Evolutionary conservation across 805 yeast genomes (phyloP).

Genomic region (Brettanomyces naardenensis): DNA sequence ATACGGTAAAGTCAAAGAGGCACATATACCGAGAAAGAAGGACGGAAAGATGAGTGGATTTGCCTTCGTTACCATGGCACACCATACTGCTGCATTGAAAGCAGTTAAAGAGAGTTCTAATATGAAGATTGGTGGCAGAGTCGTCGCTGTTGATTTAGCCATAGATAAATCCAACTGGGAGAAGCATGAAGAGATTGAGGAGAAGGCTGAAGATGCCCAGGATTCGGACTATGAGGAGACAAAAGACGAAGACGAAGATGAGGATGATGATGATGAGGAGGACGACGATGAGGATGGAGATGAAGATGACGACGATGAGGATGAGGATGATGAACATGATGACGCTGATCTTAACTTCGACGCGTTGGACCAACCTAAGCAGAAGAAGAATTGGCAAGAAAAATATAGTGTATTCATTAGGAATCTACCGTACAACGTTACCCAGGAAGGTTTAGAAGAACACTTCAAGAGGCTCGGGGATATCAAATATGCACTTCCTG

Average conservation of each 20-base stretch:
- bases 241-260: slow-evolving; percentile 27
- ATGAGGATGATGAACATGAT: slow-evolving; percentile 21
- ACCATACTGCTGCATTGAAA: slow-evolving; percentile 62
- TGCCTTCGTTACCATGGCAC: slow-evolving; percentile 89
- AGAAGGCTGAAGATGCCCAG: slow-evolving; percentile 32
- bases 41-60: slow-evolving; percentile 92
- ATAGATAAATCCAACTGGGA: slow-evolving; percentile 84
- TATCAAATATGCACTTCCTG: slow-evolving; percentile 90
- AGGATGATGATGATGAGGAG: slow-evolving; percentile 29
- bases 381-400: slow-evolving; percentile 54
- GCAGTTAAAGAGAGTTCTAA: slow-evolving; percentile 75
- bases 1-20: slow-evolving; percentile 84
- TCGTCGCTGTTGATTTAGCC: slow-evolving; percentile 92
- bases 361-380: slow-evolving; percentile 27
- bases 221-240: slow-evolving; percentile 31
- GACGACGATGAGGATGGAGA: slow-evolving; percentile 28
- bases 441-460: slow-evolving; percentile 63
- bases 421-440: slow-evolving; percentile 92
- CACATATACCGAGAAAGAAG: slow-evolving; percentile 77
- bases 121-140: slow-evolving; percentile 78
- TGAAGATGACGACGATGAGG: slow-evolving; percentile 21
- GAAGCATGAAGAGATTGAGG: slow-evolving; percentile 35
- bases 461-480: slow-evolving; percentile 83
- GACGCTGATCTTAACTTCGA: slow-evolving; percentile 23
- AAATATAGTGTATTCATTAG: slow-evolving; percentile 75